Conservation (phyloP, 345 rosid genomes). For the Eucalyptus curtisii region DNA sequence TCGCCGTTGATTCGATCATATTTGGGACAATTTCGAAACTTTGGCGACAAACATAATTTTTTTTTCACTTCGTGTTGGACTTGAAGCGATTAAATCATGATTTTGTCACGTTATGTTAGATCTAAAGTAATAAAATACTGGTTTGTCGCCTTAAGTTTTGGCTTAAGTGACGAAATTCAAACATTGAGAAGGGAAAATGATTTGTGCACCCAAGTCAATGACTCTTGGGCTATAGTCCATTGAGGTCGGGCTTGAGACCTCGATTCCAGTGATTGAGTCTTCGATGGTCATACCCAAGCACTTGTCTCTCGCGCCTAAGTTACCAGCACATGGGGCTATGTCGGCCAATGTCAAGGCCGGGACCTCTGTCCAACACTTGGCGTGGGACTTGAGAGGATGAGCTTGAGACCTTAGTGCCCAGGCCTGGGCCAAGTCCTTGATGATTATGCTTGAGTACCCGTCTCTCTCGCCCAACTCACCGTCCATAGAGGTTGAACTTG, state of each 20-base stretch:
- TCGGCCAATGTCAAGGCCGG: fast-evolving
- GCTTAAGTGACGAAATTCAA: not conserved
- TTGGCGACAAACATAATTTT: fast-evolving
- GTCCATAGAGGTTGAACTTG: not conserved
- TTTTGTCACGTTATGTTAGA: not conserved
- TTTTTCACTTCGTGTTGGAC: not conserved
- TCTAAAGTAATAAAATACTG: not conserved
- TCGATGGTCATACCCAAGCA: fast-evolving
- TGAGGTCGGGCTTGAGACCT: fast-evolving
- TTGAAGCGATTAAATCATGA: not conserved
- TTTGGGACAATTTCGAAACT: not conserved
- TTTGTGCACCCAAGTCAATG: fast-evolving
- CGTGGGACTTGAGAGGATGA: not conserved
- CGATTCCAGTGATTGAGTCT: fast-evolving
- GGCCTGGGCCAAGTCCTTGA: fast-evolving
- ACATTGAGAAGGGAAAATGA: not conserved
- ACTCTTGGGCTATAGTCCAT: not conserved
- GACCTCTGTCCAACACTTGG: not conserved
- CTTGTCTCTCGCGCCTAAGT: not conserved
- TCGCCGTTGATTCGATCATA: not conserved
- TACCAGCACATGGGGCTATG: not conserved
- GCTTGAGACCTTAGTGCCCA: fast-evolving
- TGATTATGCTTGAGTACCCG: not conserved
- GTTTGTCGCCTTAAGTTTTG: not conserved
- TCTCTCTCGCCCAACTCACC: not conserved